These are phyloP conservation scores for Cryptococcus sp. DNA, from an alignment of 1,284 basidiomycete species.

Conservation along the genomic window DNA sequence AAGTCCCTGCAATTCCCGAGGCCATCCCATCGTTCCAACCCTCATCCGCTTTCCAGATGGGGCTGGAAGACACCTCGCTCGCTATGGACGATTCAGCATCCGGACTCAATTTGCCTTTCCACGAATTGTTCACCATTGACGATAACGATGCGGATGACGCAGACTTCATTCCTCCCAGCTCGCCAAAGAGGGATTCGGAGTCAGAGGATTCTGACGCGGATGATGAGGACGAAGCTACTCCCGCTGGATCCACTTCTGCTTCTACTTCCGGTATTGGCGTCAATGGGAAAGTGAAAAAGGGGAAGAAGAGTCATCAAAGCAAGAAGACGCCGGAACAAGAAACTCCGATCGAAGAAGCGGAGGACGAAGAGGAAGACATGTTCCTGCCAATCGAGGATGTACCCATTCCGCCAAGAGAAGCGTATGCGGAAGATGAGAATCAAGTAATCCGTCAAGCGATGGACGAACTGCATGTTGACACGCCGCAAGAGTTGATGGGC, in stretches of 20 bases:
- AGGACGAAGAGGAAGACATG: constrained; percentile 24
- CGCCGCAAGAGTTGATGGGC: constrained; percentile 20
- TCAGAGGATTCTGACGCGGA: constrained; percentile 23
- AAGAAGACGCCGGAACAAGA: constrained; percentile 1
- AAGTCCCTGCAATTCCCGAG: constrained; percentile 4
- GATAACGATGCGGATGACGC: constrained; percentile 38
- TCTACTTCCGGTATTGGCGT: too few relatives aligned
- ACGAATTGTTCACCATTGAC: constrained; percentile 31
- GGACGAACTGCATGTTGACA: constrained; percentile 21
- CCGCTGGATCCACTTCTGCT: not conserved
- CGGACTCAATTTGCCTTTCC: constrained; percentile 18
- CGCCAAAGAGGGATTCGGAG: constrained; percentile 22
- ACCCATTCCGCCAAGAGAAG: constrained; percentile 12
- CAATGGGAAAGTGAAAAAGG: not conserved
- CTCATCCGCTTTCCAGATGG: not conserved
- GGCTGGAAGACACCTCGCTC: constrained; percentile 7
- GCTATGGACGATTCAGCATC: constrained; percentile 1
- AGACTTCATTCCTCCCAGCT: constrained; percentile 37
- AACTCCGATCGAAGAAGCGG: constrained; percentile 2
- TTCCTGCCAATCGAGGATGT: constrained; percentile 23
- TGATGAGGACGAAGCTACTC: constrained; percentile 17
- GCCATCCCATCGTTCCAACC: not conserved
- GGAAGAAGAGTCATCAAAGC: not conserved
- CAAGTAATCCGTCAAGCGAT: constrained; percentile 21
- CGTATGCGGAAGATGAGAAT: constrained; percentile 10